These are phyloP conservation scores for Globisporangium uncinulatum DNA, from an alignment of 352 stramenopile genomes.

Conservation along the genomic window DNA sequence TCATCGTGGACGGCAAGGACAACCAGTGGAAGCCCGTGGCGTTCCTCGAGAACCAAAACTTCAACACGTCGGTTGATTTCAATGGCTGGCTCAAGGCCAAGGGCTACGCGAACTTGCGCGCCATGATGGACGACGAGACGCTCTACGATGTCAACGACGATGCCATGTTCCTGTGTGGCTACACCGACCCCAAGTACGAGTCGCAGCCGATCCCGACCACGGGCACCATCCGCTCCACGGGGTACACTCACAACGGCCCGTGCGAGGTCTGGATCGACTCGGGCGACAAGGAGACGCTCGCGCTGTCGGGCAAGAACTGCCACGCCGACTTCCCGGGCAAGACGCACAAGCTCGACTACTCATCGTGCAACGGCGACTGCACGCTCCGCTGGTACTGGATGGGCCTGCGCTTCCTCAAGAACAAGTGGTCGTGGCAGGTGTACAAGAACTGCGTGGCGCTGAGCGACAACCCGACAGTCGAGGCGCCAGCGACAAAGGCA, in stretches of 20 bases:
- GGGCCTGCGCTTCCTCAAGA: slow-evolving; percentile 34
- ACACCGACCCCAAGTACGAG: slow-evolving; percentile 38
- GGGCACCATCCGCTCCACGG: slow-evolving; percentile 26
- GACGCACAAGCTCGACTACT: slow-evolving; percentile 30
- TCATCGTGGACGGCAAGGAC: slow-evolving; percentile 39
- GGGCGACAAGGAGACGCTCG: slow-evolving; percentile 13
- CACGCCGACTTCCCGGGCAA: slow-evolving; percentile 29
- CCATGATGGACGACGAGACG: slow-evolving; percentile 49
- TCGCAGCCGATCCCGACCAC: slow-evolving; percentile 25
- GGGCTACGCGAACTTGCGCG: slow-evolving; percentile 35
- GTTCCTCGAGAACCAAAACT: slow-evolving; percentile 44
- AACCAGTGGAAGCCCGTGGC: slow-evolving; percentile 23
- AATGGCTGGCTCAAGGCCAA: slow-evolving; percentile 32
- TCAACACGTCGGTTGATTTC: slow-evolving; percentile 40
- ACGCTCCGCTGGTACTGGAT: slow-evolving; percentile 40
- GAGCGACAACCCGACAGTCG: slow-evolving; percentile 7
- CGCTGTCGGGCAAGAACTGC: slow-evolving; percentile 30
- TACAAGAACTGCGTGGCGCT: slow-evolving; percentile 41
- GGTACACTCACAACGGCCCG: slow-evolving; percentile 42
- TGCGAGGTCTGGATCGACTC: slow-evolving; percentile 40
- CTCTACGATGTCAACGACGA: slow-evolving; percentile 46
- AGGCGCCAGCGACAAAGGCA: slow-evolving; percentile 2
- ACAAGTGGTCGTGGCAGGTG: slow-evolving; percentile 48
- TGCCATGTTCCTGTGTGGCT: slow-evolving; percentile 45
- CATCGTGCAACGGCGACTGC: slow-evolving; percentile 25